A percentile compares a stretch with the other conserved stretches of the same genome.
phyloP scores from a whole-genome alignment of 164 flowering plant species.

The Cinnamomum chago region DNA sequence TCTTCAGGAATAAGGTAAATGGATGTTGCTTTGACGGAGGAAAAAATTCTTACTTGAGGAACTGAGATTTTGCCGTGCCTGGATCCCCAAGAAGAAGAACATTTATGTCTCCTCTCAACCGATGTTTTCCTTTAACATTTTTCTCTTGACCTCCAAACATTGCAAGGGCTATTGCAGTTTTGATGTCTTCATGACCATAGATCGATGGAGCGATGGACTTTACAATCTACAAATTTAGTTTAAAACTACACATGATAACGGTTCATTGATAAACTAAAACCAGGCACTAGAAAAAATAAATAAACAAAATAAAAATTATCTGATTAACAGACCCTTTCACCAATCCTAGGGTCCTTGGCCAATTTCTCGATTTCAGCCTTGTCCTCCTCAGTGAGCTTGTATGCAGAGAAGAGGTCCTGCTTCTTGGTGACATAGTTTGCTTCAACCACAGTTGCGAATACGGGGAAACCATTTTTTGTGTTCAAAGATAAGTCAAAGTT shows the following conservation, averaged over 20 bases:
- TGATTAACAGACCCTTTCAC: conserved; percentile 73
- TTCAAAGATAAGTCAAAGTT: conserved; percentile 91
- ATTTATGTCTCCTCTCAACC: conserved; percentile 92
- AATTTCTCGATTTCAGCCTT: conserved; percentile 85
- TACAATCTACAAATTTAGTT: conserved; percentile 47
- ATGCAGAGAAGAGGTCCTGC: conserved; percentile 96
- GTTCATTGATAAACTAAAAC: too few species aligned
- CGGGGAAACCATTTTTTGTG: conserved; percentile 98
- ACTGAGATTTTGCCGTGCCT: conserved; percentile 98
- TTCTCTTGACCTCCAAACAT: conserved; percentile 99
- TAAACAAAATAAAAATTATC: neutral
- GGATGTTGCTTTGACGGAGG: neutral
- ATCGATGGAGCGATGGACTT: conserved; percentile 99
- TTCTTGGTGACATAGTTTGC: conserved; percentile 93
- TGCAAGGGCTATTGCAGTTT: conserved; percentile 94
- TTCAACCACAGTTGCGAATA: conserved; percentile 92
- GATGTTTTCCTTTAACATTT: conserved; percentile 90
- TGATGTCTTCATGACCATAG: conserved; percentile 97
- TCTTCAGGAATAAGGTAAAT: neutral
- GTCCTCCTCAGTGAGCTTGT: conserved; percentile 96
- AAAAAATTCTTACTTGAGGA: conserved; percentile 66
- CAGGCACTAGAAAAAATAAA: neutral
- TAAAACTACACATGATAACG: neutral
- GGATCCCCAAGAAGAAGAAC: conserved; percentile 97
- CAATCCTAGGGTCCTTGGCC: conserved; percentile 96